A percentile compares a stretch with the other conserved stretches of the same genome.
These are phyloP conservation scores for Cladosporium velox DNA, from an alignment of 2,329 filamentous ascomycete species.

Conservation along the genomic window DNA sequence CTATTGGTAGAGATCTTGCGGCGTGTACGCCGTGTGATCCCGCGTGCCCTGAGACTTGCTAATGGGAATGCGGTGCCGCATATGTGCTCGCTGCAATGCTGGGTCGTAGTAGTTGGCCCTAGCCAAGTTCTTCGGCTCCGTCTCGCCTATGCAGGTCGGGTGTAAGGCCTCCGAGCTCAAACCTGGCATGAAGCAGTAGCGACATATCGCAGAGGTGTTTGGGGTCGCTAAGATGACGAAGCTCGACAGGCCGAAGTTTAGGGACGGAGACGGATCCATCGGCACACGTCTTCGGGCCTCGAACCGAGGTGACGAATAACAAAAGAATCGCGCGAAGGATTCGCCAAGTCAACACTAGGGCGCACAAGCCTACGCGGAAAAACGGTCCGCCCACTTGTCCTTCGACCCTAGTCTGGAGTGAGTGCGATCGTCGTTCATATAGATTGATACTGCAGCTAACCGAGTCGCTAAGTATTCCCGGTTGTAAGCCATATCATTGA, in stretches of 20 bases:
- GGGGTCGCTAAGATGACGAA: neutral
- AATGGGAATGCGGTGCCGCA: neutral
- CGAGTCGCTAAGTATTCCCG: neutral
- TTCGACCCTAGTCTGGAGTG: neutral
- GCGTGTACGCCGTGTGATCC: too few relatives aligned
- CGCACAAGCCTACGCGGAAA: neutral
- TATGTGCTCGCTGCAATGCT: neutral
- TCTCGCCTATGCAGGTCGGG: neutral
- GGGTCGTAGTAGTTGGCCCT: too few relatives aligned
- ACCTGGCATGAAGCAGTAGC: neutral
- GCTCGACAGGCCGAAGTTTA: neutral
- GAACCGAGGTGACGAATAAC: neutral
- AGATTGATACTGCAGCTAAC: neutral
- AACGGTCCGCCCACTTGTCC: neutral
- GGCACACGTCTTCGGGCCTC: neutral
- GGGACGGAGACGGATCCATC: too few relatives aligned
- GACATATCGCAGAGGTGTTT: neutral
- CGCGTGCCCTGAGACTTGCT: too few relatives aligned
- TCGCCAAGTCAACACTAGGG: neutral
- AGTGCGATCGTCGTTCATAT: neutral
- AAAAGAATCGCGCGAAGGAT: neutral
- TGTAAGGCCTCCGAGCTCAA: too few relatives aligned
- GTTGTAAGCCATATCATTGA: neutral
- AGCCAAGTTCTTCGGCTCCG: neutral
- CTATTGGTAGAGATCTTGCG: neutral